Conservation (phyloP, 306 rosid genomes). For the Quercus dentata region DNA sequence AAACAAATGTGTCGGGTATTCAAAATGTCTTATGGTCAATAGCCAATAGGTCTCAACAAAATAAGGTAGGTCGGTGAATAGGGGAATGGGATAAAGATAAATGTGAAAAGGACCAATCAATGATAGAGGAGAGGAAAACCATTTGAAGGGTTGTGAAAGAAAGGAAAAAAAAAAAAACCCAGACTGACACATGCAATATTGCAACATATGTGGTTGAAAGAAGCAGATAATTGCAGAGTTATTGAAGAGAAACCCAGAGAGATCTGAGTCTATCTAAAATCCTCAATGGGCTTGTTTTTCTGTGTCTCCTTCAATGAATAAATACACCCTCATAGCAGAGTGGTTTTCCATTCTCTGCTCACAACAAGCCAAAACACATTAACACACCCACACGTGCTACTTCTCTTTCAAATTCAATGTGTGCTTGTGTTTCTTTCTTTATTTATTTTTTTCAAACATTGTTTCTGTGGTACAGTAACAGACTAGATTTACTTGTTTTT, state of each 20-base stretch:
- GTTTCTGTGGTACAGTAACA: no score
- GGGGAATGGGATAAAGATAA: conserved; percentile 8
- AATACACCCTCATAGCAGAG: background rate
- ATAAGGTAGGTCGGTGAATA: background rate
- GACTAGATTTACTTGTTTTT: background rate
- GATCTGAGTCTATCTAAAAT: background rate
- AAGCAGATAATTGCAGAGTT: no score
- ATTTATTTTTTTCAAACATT: background rate
- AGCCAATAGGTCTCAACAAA: background rate
- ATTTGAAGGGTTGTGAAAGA: background rate
- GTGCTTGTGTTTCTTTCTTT: no score
- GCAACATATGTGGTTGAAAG: background rate
- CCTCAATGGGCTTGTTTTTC: background rate
- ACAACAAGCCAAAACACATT: conserved; percentile 13
- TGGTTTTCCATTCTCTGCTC: conserved; percentile 1
- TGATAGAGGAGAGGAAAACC: background rate
- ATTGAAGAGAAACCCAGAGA: background rate
- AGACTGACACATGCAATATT: background rate
- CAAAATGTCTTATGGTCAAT: background rate
- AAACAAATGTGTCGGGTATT: background rate
- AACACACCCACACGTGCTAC: background rate
- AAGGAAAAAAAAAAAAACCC: no score
- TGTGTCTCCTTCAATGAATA: background rate
- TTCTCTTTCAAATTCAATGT: no score
- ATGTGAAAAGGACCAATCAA: conserved; percentile 19